Conservation (phyloP, 192 early-diverging fungal genomes). For the Gryganskiella cystojenkinii region DNA sequence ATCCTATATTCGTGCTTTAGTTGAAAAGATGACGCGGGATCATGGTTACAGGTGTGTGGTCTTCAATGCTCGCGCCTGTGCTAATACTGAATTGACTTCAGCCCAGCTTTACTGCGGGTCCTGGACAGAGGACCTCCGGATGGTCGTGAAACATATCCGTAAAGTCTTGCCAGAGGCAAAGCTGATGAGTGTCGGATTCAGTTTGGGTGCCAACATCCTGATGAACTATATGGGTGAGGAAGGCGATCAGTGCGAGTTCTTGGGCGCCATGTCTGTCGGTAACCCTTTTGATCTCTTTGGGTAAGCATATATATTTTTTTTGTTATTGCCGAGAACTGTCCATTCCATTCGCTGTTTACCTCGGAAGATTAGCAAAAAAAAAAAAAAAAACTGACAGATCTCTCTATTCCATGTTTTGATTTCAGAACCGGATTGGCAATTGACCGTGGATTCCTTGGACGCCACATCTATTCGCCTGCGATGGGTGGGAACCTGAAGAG, state of each 20-base stretch:
- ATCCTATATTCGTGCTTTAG: slow-evolving; percentile 83
- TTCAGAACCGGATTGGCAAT: slow-evolving; percentile 49
- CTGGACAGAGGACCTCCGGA: slow-evolving; percentile 82
- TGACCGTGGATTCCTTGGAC: slow-evolving; percentile 48
- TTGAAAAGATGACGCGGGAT: slow-evolving; percentile 69
- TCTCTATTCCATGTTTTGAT: slow-evolving; percentile 57
- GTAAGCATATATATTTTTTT: slow-evolving; percentile 47
- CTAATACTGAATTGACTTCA: slow-evolving; percentile 79
- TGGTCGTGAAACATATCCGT: slow-evolving; percentile 66
- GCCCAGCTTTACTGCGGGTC: slow-evolving; percentile 85
- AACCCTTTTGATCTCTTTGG: slow-evolving; percentile 88
- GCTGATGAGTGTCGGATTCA: slow-evolving; percentile 88
- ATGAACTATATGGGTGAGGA: slow-evolving; percentile 91
- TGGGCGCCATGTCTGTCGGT: slow-evolving; percentile 80
- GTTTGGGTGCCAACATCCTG: slow-evolving; percentile 92
- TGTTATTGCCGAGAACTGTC: background rate
- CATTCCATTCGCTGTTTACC: too few relatives aligned
- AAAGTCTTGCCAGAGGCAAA: slow-evolving; percentile 67
- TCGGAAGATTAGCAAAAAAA: too few relatives aligned
- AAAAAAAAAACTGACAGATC: too few relatives aligned
- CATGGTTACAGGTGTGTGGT: slow-evolving; percentile 82
- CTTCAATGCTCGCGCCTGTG: slow-evolving; percentile 92
- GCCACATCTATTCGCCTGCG: slow-evolving; percentile 56
- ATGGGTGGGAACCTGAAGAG: slow-evolving; percentile 62
- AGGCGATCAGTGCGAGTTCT: slow-evolving; percentile 77